These are phyloP conservation scores for Aspergillus ruber DNA, from an alignment of 2,329 filamentous ascomycete species.

Conservation along the genomic window DNA sequence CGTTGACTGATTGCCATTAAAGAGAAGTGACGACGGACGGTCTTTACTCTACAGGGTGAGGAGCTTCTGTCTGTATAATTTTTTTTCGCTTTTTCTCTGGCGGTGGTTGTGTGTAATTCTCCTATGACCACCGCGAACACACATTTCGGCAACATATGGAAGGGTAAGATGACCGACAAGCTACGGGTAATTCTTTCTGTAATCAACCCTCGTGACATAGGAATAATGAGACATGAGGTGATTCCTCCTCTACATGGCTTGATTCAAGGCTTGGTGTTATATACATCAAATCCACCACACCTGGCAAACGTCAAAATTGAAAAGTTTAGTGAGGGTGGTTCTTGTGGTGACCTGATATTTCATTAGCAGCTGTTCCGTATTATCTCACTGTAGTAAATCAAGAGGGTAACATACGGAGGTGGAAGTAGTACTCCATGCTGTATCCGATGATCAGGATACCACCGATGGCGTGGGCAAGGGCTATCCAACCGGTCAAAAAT, in stretches of 20 bases:
- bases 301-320: conserved; percentile 8
- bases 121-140: too few relatives aligned
- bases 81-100: too few relatives aligned
- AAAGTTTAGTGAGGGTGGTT: conserved; percentile 89
- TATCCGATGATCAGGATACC: conserved; percentile 78
- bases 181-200: too few relatives aligned
- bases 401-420: conserved; percentile 69
- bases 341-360: conserved; percentile 86
- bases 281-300: conserved; percentile 31
- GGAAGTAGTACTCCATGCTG: conserved; percentile 99
- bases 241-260: conserved; percentile 22
- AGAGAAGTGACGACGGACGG: too few relatives aligned
- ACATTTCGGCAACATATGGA: too few relatives aligned
- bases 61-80: too few relatives aligned
- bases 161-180: too few relatives aligned
- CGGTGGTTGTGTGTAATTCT: too few relatives aligned
- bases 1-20: too few relatives aligned
- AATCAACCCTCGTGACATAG: neutral
- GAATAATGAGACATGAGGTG: conserved; percentile 11
- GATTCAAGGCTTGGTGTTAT: conserved; percentile 32
- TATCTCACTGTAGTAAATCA: neutral
- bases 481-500: conserved; percentile 42
- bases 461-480: conserved; percentile 79
- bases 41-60: too few relatives aligned
- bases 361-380: conserved; percentile 6